These are phyloP conservation scores for Anaeramoeba ignava DNA, from an alignment of 78 protist genomes.

Conservation along the genomic window DNA sequence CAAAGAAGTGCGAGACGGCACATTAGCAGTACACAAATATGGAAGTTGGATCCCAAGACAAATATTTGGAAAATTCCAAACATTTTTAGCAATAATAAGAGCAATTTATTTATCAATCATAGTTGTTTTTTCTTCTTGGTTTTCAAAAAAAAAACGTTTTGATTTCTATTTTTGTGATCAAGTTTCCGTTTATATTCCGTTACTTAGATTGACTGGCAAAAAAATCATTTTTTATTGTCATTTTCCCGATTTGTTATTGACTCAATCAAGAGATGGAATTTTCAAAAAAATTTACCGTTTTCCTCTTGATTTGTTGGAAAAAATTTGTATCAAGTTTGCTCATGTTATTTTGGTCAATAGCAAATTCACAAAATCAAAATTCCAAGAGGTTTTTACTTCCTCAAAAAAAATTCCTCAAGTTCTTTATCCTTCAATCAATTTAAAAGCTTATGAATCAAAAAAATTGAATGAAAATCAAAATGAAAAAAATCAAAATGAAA, in stretches of 20 bases:
- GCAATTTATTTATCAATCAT: conserved; percentile 41
- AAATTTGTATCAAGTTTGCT: conserved; percentile 29
- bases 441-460: background rate
- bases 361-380: background rate
- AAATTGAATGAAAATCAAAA: background rate
- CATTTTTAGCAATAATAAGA: conserved; percentile 66
- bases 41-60: conserved; percentile 57
- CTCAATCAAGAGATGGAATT: background rate
- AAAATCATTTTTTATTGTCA: conserved; percentile 89
- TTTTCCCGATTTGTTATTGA: conserved; percentile 77
- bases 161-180: conserved; percentile 65
- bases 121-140: conserved; percentile 5
- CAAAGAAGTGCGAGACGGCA: conserved; percentile 62
- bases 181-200: conserved; percentile 41
- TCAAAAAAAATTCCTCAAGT: background rate
- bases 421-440: background rate
- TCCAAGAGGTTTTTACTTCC: background rate
- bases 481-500: background rate
- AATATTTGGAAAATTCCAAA: conserved; percentile 42
- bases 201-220: conserved; percentile 23
- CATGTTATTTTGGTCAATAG: conserved; percentile 14
- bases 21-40: conserved; percentile 36
- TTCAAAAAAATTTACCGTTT: conserved; percentile 58
- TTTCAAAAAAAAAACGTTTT: background rate
- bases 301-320: conserved; percentile 85